Base-by-base conservation (phyloP, 352 stramenopile genomes). In the Phytophthora sojae region DNA sequence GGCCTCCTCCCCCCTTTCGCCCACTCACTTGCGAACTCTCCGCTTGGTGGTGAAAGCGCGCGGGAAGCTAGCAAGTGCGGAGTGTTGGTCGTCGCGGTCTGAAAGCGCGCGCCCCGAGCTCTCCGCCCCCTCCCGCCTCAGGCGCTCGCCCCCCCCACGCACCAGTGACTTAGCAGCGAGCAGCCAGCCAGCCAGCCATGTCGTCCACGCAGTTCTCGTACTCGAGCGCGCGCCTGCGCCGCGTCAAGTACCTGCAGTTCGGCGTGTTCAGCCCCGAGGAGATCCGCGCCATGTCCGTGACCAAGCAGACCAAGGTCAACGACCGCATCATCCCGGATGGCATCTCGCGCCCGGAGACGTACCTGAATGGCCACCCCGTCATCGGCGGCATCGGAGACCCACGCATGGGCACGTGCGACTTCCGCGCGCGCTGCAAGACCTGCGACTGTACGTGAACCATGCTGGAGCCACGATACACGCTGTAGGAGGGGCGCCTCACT, bases 191-290 rank as follows among this genome's bases (percentile, higher is more conserved):
- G 37, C 4, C 19, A 66, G 37, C 26, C 65, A 95, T 95, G 88
- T 82, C 86, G 53, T 94, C 88, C 37, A 89, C 88, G 61, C 88
- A 95, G 79, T 99, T 99, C 82, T 98, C 96, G 72, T 98, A 98
- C 84, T 99, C 95, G 61, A 92, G 90, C 53, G 97, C 95, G 66
- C 95, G 95, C 21, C 77, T 99, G 71, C 89, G 96, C 57, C 87
- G 95, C 39, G 96, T 99, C 76, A 98, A 99, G 82, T 99, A 98
- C 83, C 85, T 99, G 15, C 97, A 99, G 83, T 99, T 99, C 77
- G 96, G 97, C 60, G 94, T 99, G 51, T 97, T 99, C 66, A 98
- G 97, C 75, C 98, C 98, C 4, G 97, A 99, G 62, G 97, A 99
- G 82, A 94, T 99, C 82, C 92, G 94, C 58, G 94, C 97, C 80